These are phyloP conservation scores for Apostasia shenzhenica DNA, from an alignment of 106 monocot genomes.

Conservation along the genomic window DNA sequence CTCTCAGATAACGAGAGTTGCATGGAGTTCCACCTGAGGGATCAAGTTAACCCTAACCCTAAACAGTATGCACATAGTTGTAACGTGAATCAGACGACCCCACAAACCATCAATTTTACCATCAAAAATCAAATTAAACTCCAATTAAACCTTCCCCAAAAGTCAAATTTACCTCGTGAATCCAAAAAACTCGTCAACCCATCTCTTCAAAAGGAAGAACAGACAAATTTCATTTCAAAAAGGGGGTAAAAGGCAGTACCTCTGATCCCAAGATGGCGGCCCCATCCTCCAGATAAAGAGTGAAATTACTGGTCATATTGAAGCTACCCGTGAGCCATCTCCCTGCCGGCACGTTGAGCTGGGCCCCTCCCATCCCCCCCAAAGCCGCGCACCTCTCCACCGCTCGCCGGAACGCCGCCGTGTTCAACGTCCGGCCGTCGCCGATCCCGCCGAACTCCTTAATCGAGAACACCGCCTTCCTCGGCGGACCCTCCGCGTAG, in stretches of 20 bases:
- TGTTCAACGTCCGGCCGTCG: constrained; percentile 70
- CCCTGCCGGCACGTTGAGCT: constrained; percentile 61
- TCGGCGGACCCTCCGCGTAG: constrained; percentile 15
- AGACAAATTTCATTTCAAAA: too few relatives aligned
- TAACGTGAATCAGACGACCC: too few relatives aligned
- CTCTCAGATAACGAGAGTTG: too few relatives aligned
- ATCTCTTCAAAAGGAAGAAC: too few relatives aligned
- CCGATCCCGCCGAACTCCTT: constrained; percentile 73
- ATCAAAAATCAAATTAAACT: too few relatives aligned
- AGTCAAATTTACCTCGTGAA: too few relatives aligned
- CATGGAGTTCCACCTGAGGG: too few relatives aligned
- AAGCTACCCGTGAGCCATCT: constrained; percentile 91
- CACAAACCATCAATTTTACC: too few relatives aligned
- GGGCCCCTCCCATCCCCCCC: constrained; percentile 42
- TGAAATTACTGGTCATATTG: constrained; percentile 87
- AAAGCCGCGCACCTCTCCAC: constrained; percentile 25
- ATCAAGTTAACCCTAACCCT: too few relatives aligned
- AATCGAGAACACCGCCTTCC: constrained; percentile 26
- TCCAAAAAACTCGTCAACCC: too few relatives aligned
- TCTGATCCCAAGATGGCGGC: constrained; percentile 81
- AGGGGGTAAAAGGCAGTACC: constrained; percentile 17
- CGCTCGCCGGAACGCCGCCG: constrained; percentile 52
- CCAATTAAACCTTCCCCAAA: too few relatives aligned
- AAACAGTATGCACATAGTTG: too few relatives aligned
- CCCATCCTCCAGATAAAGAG: constrained; percentile 73